These are phyloP conservation scores for Aspergillus neoniger DNA, from an alignment of 2,329 filamentous ascomycete species.

Conservation along the genomic window DNA sequence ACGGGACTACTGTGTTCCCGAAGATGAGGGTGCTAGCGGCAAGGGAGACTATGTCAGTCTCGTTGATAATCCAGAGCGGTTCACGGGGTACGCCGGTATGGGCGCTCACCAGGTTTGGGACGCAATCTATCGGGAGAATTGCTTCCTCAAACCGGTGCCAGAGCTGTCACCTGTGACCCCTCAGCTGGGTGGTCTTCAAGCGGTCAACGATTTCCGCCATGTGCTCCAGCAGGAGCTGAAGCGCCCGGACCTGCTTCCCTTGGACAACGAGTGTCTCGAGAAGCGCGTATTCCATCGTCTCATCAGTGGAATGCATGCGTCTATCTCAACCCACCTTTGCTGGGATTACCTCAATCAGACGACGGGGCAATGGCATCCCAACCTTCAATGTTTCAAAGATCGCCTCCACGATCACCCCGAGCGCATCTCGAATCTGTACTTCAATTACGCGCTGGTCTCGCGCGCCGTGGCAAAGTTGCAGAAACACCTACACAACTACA, in stretches of 20 bases:
- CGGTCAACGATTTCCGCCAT: slow-evolving; percentile 62
- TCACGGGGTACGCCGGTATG: slow-evolving; percentile 87
- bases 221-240: slow-evolving; percentile 55
- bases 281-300: slow-evolving; percentile 98
- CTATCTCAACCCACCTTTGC: slow-evolving; percentile 94
- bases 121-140: slow-evolving; percentile 95
- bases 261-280: slow-evolving; percentile 91
- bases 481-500: slow-evolving; percentile 78
- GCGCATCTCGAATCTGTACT: slow-evolving; percentile 95
- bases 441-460: slow-evolving; percentile 96
- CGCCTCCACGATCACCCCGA: slow-evolving; percentile 85
- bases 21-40: slow-evolving; percentile 81
- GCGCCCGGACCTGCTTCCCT: slow-evolving; percentile 62
- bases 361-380: slow-evolving; percentile 89
- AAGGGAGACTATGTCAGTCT: slow-evolving; percentile 98
- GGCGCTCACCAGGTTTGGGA: slow-evolving; percentile 92
- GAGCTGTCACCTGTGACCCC: slow-evolving; percentile 30
- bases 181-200: slow-evolving; percentile 52
- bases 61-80: slow-evolving; percentile 88
- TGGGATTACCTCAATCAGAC: slow-evolving; percentile 95
- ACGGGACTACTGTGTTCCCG: slow-evolving; percentile 92
- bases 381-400: slow-evolving; percentile 81
- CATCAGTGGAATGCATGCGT: slow-evolving; percentile 96
- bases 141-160: slow-evolving; percentile 64
- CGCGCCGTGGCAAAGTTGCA: slow-evolving; percentile 89